Evolutionary conservation across 345 rosid genomes (phyloP), one percentile per base, ranked within the genome.

Genomic region (Excoecaria agallocha): DNA sequence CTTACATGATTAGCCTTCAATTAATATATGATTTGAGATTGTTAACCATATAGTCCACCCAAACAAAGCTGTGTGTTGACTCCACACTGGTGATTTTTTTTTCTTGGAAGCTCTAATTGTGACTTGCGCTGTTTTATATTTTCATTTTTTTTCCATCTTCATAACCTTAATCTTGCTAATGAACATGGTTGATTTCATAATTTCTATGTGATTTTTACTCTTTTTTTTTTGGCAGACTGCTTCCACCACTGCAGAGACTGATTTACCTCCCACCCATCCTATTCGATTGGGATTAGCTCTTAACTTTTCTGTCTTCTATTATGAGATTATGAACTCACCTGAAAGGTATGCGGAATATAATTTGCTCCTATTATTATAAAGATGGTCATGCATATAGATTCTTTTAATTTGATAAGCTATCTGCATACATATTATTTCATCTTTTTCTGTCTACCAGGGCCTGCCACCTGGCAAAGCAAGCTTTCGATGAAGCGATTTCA

Each of bases 281-380:
- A 86, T 87, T 71, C 80, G 85, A 72, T 82, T 85, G 75, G 90
- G 90, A 58, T 77, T 87, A 68, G 87, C 87, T 3, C 75, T 85
- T 74, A 87, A 87, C 71, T 87, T 83, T 70, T 87, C 90, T 0
- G 88, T 87, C 76, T 87, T 87, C 82, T 85, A 85, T 78, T 85
- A 87, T 74, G 90, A 87, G 83, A 83, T 87, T 75, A 76, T 85
- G 80, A 83, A 83, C 81, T 87, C 88, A 8, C 85, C 84, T 50
- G 88, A 85, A 75, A 74, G 88, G 90, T 87, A 78, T 66, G 74
- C 10, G 22, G n/a, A 61, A 1, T 22, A 9, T 60, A 20, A 66
- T 30, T 8, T 12, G 39, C 41, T 70, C 54, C 19, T 24, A 17
- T 46, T 41, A 38, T 35, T 30, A 0, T 43, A 20, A 51, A 5